Evolutionary conservation across 2,329 filamentous ascomycete genomes (phyloP).

Genomic region (Diaporthe sp.): DNA sequence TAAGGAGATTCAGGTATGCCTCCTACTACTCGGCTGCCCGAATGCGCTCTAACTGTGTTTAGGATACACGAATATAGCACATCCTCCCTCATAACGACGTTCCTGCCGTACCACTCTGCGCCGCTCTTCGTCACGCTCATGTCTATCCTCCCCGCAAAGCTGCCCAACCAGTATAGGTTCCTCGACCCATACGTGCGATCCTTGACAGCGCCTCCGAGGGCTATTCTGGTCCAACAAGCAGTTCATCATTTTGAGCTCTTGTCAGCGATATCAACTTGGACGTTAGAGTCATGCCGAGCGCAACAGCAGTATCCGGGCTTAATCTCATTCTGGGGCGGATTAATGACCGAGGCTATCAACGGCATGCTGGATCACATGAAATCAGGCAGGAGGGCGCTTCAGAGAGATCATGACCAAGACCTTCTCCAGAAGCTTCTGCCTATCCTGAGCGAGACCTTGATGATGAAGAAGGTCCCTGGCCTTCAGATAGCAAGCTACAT

Average conservation of each 20-base stretch:
- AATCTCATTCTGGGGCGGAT: conserved; percentile 90
- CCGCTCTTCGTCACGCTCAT: conserved; percentile 88
- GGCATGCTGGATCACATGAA: conserved; percentile 83
- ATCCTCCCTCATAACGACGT: conserved; percentile 81
- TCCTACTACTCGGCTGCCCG: conserved; percentile 33
- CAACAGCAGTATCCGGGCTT: conserved; percentile 83
- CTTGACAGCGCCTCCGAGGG: conserved; percentile 81
- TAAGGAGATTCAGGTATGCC: conserved; percentile 85
- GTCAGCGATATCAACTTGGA: conserved; percentile 81
- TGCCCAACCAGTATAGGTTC: conserved; percentile 85
- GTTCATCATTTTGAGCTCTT: conserved; percentile 84
- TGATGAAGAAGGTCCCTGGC: conserved; percentile 81
- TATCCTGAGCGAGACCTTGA: conserved; percentile 82
- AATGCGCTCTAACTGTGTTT: conserved; percentile 41
- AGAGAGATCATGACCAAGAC: conserved; percentile 85
- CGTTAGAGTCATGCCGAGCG: conserved; percentile 79
- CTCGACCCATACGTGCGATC: conserved; percentile 88
- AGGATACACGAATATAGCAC: conserved; percentile 96
- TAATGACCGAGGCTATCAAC: conserved; percentile 88
- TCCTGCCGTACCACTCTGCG: conserved; percentile 91
- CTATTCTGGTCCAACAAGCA: conserved; percentile 86
- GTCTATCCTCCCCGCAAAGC: conserved; percentile 83
- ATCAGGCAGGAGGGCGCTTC: conserved; percentile 82
- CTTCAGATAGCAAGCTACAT: conserved; percentile 92
- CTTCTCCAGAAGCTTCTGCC: conserved; percentile 77